phyloP scores from a whole-genome alignment of 129 eudicot genomes.

The Lonicera japonica region DNA sequence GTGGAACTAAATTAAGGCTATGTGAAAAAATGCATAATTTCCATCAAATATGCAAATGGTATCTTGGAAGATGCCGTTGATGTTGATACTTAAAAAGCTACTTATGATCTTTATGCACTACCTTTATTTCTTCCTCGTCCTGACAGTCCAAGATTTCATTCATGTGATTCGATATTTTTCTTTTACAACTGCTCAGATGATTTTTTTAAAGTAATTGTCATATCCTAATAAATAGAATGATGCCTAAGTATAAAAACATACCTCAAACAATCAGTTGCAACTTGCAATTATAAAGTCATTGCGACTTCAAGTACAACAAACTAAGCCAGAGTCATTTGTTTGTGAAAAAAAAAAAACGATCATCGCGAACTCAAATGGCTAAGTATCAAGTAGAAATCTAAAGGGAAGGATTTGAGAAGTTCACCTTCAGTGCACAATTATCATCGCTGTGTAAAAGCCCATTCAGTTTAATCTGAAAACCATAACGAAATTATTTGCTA shows the following conservation, averaged over 20 bases:
- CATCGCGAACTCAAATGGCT: not conserved
- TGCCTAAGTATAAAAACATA: no score
- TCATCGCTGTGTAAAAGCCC: slow-evolving; percentile 92
- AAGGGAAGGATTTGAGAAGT: slow-evolving; percentile 4
- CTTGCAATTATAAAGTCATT: not conserved
- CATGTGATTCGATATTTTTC: not conserved
- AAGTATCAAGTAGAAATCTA: not conserved
- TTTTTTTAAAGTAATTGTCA: not conserved
- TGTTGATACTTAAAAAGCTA: no score
- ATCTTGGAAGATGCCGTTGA: no score
- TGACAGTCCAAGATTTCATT: not conserved
- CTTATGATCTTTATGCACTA: not conserved
- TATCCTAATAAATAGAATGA: not conserved
- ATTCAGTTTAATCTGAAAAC: slow-evolving; percentile 68
- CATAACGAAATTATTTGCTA: not conserved
- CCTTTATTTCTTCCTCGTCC: not conserved
- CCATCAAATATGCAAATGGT: no score
- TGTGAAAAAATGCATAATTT: no score
- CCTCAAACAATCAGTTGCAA: not conserved
- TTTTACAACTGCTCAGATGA: not conserved
- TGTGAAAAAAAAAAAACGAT: not conserved
- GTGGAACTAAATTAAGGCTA: no score
- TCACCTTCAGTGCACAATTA: slow-evolving; percentile 89
- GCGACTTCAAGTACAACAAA: not conserved
- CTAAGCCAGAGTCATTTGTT: not conserved